Base-by-base conservation (phyloP, 306 rosid genomes). In the Crataegus laevigata region DNA sequence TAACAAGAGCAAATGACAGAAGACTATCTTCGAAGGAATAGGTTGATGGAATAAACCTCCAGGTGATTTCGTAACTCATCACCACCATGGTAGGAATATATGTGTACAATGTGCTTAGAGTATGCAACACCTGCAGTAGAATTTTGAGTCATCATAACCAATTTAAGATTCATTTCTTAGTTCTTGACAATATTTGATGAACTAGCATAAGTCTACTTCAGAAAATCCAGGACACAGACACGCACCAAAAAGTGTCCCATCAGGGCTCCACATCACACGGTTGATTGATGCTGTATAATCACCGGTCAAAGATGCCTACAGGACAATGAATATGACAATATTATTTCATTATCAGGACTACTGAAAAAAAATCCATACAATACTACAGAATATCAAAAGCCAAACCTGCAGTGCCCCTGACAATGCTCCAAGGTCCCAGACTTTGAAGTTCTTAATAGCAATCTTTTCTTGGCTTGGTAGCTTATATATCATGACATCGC, bases 201-300 rank as follows among this genome's bases (percentile, higher is more conserved):
- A 74, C 80, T 77, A 60, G 66, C 69, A 68, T 54, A 38, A 58
- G 67, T 73, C 68, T 67, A 12, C 69, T 15, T 58, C 38, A 52
- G 7, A 75, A 36, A 76, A 68, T 40, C 28, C 22, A 25, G 15
- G 65, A n/a, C 61, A 61, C 51, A 21, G 72, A 72, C 80, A 73
- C 90, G 69, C 81, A 96, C 99, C 97, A 84, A 89, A 83, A 84
- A 89, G 86, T 58, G 85, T 80, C 81, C 99, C 99, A 76, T 96
- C 99, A 82, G 98, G 97, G 85, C 96, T 92, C 98, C 98, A 96
- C 82, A 92, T 82, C 73, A 96, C 99, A 15, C 99, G 92, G 73
- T 96, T 92, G 59, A 96, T 84, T 60, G 99, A 92, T 60, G 91
- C 90, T 14, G 96, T 74, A 84, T 84, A 88, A 71, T 96, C 99